phyloP scores from a whole-genome alignment of 2,329 filamentous ascomycete species.

The Pyrenochaeta sp. region DNA sequence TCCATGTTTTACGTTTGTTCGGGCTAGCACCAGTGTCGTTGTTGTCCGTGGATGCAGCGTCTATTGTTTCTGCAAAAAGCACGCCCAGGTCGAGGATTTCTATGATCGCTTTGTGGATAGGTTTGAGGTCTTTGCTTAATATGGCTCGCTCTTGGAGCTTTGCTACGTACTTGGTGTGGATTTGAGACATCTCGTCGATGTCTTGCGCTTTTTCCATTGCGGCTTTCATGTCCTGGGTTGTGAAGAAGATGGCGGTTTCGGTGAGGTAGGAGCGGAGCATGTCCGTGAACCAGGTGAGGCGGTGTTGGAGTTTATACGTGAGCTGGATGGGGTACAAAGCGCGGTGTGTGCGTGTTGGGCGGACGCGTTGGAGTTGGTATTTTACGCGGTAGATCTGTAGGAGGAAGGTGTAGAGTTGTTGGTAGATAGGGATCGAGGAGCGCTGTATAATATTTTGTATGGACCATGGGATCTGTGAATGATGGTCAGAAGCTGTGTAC shows the following conservation, averaged over 20 bases:
- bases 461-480: slow-evolving; percentile 60
- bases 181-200: slow-evolving; percentile 80
- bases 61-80: slow-evolving; percentile 69
- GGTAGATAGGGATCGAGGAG: slow-evolving; percentile 71
- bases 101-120: slow-evolving; percentile 77
- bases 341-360: slow-evolving; percentile 28
- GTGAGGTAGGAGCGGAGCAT: slow-evolving; percentile 79
- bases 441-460: slow-evolving; percentile 76
- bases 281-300: slow-evolving; percentile 80
- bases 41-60: slow-evolving; percentile 30
- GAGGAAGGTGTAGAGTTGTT: slow-evolving; percentile 76
- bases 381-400: slow-evolving; percentile 79
- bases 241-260: slow-evolving; percentile 73
- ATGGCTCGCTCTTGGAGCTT: slow-evolving; percentile 73
- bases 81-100: slow-evolving; percentile 79
- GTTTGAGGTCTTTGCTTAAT: slow-evolving; percentile 71
- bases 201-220: slow-evolving; percentile 70
- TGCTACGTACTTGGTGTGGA: slow-evolving; percentile 71
- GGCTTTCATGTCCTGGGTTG: slow-evolving; percentile 64
- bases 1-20: slow-evolving; percentile 11
- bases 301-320: slow-evolving; percentile 68
- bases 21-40: slow-evolving; percentile 47
- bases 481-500: slow-evolving; percentile 11
- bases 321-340: slow-evolving; percentile 12
- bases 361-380: slow-evolving; percentile 68